These are phyloP conservation scores for Boletus subparvulus DNA, from an alignment of 768 basidiomycete genomes.

Conservation along the genomic window DNA sequence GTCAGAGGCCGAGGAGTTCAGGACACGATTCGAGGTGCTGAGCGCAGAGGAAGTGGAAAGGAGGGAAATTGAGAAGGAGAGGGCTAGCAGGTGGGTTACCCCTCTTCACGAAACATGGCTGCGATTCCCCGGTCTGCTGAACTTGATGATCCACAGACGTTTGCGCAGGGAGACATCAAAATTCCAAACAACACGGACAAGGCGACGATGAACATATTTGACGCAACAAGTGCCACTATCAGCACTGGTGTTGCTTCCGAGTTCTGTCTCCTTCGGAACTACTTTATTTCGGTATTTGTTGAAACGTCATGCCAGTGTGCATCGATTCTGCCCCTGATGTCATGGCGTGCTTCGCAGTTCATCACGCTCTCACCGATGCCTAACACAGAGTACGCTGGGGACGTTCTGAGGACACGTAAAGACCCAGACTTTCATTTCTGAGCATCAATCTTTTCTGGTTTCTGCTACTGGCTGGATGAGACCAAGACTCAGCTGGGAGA, in stretches of 20 bases:
- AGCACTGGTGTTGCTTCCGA: conserved; percentile 3
- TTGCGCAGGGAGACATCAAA: conserved; percentile 66
- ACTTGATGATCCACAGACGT: conserved; percentile 40
- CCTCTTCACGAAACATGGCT: background rate
- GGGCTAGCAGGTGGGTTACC: conserved; percentile 61
- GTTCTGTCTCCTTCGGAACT: conserved; percentile 8
- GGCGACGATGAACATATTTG: conserved; percentile 34
- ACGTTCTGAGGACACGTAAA: conserved; percentile 9
- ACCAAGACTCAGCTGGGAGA: conserved; percentile 18
- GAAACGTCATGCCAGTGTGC: conserved; percentile 7
- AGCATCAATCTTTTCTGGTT: conserved; percentile 5
- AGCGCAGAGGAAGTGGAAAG: conserved; percentile 89
- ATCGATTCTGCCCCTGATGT: conserved; percentile 13
- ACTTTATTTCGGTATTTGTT: conserved; percentile 29
- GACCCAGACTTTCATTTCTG: conserved; percentile 13
- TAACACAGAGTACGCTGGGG: background rate
- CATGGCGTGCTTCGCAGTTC: conserved; percentile 9
- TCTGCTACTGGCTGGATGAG: conserved; percentile 7
- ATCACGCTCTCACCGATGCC: background rate
- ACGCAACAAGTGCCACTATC: conserved; percentile 3
- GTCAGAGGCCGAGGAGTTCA: conserved; percentile 88
- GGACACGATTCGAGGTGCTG: conserved; percentile 83
- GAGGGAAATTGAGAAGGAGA: conserved; percentile 83
- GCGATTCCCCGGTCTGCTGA: background rate
- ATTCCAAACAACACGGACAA: conserved; percentile 51